Evolutionary conservation across 2,329 filamentous ascomycete species (phyloP).

Genomic region (Fusarium vanettenii): DNA sequence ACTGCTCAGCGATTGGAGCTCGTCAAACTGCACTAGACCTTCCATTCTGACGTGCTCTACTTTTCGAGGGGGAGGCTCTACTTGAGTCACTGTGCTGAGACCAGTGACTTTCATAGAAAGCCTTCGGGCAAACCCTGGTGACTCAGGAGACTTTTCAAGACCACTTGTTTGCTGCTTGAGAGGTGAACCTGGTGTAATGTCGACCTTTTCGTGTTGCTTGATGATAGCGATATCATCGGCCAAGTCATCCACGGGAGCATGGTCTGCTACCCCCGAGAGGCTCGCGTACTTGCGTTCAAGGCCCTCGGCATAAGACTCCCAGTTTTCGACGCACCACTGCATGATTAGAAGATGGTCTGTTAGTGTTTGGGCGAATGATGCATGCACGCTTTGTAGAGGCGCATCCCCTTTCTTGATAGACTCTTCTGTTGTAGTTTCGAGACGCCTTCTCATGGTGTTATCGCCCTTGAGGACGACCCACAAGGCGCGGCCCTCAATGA

Average conservation of each 20-base stretch:
- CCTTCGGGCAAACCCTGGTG: not conserved
- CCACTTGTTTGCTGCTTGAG: not conserved
- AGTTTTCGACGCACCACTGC: constrained; percentile 15
- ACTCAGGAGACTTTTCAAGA: not conserved
- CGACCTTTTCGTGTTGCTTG: not conserved
- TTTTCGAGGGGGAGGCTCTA: not conserved
- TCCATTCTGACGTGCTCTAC: not conserved
- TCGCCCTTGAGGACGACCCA: constrained; percentile 13
- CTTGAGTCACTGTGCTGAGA: not conserved
- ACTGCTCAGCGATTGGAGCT: not conserved
- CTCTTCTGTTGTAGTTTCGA: not conserved
- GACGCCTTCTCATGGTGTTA: not conserved
- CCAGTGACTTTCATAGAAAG: not conserved
- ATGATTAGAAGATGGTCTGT: constrained; percentile 1
- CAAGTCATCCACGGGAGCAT: not conserved
- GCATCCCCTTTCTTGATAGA: not conserved
- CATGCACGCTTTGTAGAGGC: not conserved
- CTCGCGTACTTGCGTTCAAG: not conserved
- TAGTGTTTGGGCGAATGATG: not conserved
- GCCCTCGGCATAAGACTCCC: not conserved
- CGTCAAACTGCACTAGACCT: not conserved
- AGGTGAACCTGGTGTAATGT: accelerated
- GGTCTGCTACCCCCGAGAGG: not conserved
- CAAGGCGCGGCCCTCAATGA: not conserved
- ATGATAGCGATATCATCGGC: not conserved